Evolutionary conservation across 805 yeast species (phyloP), one percentile per base, ranked within the genome.

Genomic region (Kodamaea neixiangensis): DNA sequence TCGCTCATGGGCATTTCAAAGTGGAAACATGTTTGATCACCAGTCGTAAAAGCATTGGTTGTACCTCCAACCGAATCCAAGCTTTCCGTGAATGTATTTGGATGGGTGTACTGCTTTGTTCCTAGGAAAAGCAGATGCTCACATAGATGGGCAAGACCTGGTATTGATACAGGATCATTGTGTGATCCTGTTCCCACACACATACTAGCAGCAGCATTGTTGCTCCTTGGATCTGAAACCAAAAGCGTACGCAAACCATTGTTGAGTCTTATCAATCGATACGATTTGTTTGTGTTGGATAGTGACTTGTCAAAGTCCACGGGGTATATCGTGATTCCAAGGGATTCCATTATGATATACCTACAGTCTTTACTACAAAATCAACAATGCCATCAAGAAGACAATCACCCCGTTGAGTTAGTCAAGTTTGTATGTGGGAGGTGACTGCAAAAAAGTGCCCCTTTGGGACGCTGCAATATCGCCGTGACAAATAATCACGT

Each of bases 141-240:
- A 59, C 96, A 86, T 51, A 89, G 78, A 70, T 93, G 99, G 0
- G 98, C 98, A 34, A 93, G 62, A 0, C 99, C 99, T 0, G 83
- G 83, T 1, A 86, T 58, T 3, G 76, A 77, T 5, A 69, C 72
- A 0, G 96, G 93, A 57, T 93, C 97, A 44, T 83, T 76, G 60
- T 83, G 85, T 1, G 96, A 84, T 7, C 99, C 99, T 0, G 89
- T 74, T 2, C 85, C 85, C 1, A 91, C 89, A 35, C 89, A 80
- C 5, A 93, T 59, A 1, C 96, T 83, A 15, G 88, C 85, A 0
- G 94, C 78, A 2, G 87, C 85, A 11, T 76, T 58, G 41, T 81
- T 83, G 13, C 82, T 80, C 0, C 82, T 69, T 0, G 92, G 85
- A 59, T 93, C 97, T 1, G 91, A 88, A 13, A 94, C 79, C 20